These are phyloP conservation scores for Entrophospora sp. DNA, from an alignment of 192 early-diverging fungal species.

Conservation along the genomic window DNA sequence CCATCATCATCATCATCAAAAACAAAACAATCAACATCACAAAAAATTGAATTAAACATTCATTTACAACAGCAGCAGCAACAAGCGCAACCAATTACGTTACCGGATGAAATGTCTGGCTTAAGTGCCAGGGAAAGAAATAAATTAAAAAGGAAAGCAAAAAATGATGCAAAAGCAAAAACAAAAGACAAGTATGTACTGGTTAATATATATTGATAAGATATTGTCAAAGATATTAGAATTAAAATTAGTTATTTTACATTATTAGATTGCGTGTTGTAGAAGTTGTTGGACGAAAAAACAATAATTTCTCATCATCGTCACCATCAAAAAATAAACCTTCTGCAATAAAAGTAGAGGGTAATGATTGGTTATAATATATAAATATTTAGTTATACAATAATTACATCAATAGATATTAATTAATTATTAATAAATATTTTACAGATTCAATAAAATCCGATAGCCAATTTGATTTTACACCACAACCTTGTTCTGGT, in stretches of 20 bases:
- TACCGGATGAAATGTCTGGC: slow-evolving; percentile 55
- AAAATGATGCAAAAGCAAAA: slow-evolving; percentile 66
- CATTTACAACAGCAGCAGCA: slow-evolving; percentile 27
- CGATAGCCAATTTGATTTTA: slow-evolving; percentile 44
- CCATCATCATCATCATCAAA: slow-evolving; percentile 24
- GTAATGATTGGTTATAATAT: neutral
- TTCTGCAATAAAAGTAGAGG: slow-evolving; percentile 17
- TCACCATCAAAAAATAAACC: slow-evolving; percentile 8
- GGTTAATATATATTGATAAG: neutral
- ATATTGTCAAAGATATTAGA: neutral
- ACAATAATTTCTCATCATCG: slow-evolving; percentile 20
- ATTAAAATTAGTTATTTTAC: neutral
- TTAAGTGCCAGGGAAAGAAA: slow-evolving; percentile 86
- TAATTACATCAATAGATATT: neutral
- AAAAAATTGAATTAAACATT: slow-evolving; percentile 22
- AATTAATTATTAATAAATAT: slow-evolving; percentile 13
- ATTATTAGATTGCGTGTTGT: slow-evolving; percentile 38
- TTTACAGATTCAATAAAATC: slow-evolving; percentile 31
- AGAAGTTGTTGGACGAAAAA: slow-evolving; percentile 25
- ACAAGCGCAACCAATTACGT: slow-evolving; percentile 20
- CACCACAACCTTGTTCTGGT: slow-evolving; percentile 48
- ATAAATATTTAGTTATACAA: neutral
- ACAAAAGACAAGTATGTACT: slow-evolving; percentile 61
- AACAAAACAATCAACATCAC: neutral
- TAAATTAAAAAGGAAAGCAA: slow-evolving; percentile 80